Conservation (phyloP, 169 alveolate genomes). For the Babesia ovata region DNA sequence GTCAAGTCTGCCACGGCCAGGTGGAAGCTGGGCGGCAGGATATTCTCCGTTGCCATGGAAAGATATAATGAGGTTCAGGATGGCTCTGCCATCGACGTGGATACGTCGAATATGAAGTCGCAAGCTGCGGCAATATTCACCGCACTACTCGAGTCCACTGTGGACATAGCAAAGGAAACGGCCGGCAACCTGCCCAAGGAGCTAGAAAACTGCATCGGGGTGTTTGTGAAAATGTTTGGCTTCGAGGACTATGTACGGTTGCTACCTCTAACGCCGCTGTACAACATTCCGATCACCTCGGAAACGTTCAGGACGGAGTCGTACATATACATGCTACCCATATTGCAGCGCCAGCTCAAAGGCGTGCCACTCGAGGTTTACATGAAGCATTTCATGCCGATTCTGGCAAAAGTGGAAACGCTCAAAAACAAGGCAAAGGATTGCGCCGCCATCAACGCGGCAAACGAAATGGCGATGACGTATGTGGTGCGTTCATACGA, state of each 20-base stretch:
- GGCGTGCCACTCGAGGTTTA: slow-evolving; percentile 22
- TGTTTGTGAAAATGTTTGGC: slow-evolving; percentile 52
- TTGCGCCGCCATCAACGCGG: slow-evolving; percentile 10
- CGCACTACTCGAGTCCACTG: slow-evolving; percentile 19
- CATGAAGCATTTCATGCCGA: slow-evolving; percentile 52
- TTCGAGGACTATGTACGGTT: slow-evolving; percentile 48
- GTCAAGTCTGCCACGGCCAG: slow-evolving; percentile 35
- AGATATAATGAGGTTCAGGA: background rate
- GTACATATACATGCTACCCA: slow-evolving; percentile 54
- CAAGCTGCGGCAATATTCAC: slow-evolving; percentile 27
- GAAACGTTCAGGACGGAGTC: slow-evolving; percentile 39
- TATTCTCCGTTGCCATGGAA: slow-evolving; percentile 42
- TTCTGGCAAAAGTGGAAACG: slow-evolving; percentile 25
- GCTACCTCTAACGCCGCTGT: slow-evolving; percentile 45
- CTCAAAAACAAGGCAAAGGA: slow-evolving; percentile 13
- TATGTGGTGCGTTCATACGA: slow-evolving; percentile 37
- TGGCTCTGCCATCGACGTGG: slow-evolving; percentile 1
- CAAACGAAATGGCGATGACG: background rate
- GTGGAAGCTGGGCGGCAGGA: slow-evolving; percentile 57
- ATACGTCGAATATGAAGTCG: background rate
- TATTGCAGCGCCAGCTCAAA: slow-evolving; percentile 58
- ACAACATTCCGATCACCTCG: slow-evolving; percentile 54
- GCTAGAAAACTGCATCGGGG: slow-evolving; percentile 59
- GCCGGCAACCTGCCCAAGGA: slow-evolving; percentile 57
- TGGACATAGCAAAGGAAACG: slow-evolving; percentile 54